Conservation (phyloP, 1,284 basidiomycete genomes). For the Erythrobasidium hasegawianum region DNA sequence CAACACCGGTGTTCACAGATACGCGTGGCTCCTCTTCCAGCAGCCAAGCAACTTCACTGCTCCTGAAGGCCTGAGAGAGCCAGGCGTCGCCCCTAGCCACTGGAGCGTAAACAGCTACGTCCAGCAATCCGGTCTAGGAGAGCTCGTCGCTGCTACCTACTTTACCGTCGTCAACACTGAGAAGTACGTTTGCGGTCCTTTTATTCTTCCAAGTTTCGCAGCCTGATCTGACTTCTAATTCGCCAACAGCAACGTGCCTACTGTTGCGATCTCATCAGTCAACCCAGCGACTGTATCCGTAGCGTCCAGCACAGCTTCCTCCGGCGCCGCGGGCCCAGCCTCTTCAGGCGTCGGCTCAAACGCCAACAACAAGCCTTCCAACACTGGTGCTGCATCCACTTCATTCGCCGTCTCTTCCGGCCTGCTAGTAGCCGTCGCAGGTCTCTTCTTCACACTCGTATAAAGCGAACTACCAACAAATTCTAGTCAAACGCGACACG, state of each 20-base stretch:
- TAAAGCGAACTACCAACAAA: not conserved
- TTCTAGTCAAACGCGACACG: no score
- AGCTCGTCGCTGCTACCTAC: constrained; percentile 57
- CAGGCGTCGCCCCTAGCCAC: constrained; percentile 55
- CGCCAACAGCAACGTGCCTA: constrained; percentile 31
- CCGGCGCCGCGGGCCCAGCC: constrained; percentile 37
- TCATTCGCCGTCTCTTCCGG: constrained; percentile 16
- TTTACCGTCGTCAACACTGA: constrained; percentile 68
- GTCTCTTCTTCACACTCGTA: constrained; percentile 21
- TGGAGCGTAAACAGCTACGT: constrained; percentile 57
- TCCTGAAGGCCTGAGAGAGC: constrained; percentile 56
- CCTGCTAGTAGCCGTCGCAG: constrained; percentile 22
- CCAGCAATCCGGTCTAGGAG: constrained; percentile 47
- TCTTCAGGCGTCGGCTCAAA: constrained; percentile 40
- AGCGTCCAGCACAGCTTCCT: constrained; percentile 36
- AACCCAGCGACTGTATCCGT: constrained; percentile 40
- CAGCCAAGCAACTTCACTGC: constrained; percentile 63
- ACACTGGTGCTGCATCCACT: constrained; percentile 17
- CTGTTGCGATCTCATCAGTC: constrained; percentile 33
- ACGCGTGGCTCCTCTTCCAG: constrained; percentile 62
- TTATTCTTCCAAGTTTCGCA: constrained; percentile 53
- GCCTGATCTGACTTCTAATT: constrained; percentile 54
- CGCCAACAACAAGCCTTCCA: constrained; percentile 36
- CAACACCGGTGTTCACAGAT: constrained; percentile 50
- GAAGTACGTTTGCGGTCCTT: constrained; percentile 55